phyloP scores from a whole-genome alignment of 371 early-diverging fungal species.

The Lichtheimia hyalospora region DNA sequence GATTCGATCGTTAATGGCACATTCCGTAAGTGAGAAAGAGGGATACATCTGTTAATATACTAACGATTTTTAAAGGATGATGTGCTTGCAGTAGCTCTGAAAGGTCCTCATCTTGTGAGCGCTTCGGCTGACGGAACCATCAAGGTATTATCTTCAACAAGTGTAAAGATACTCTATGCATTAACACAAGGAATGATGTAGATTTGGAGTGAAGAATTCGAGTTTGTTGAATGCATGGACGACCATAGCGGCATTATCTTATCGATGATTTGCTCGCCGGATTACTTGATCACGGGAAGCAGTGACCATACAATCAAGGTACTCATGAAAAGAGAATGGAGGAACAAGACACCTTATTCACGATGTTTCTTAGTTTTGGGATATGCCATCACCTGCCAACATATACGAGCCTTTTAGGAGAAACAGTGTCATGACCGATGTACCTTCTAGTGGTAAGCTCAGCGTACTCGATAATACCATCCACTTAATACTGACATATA shows the following conservation, averaged over 20 bases:
- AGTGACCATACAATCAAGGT: conserved; percentile 72
- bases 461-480: background rate
- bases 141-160: conserved; percentile 40
- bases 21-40: conserved; percentile 40
- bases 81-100: conserved; percentile 59
- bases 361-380: conserved; percentile 25
- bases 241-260: conserved; percentile 70
- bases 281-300: conserved; percentile 65
- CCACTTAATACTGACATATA: background rate
- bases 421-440: conserved; percentile 23
- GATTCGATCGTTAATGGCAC: conserved; percentile 68
- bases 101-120: conserved; percentile 57
- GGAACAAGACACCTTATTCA: background rate
- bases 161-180: background rate
- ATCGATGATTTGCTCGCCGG: conserved; percentile 59
- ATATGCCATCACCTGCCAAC: conserved; percentile 21
- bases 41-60: background rate
- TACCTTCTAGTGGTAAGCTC: conserved; percentile 23
- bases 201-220: conserved; percentile 74
- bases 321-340: background rate
- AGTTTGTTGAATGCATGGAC: conserved; percentile 57
- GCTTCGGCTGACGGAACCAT: conserved; percentile 80
- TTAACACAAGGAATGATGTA: conserved; percentile 12
- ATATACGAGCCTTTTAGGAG: conserved; percentile 30
- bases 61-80: conserved; percentile 49